Evolutionary conservation across 2,329 filamentous ascomycete species (phyloP), one percentile per base, ranked within the genome.

Genomic region (Eurotiales sp.): DNA sequence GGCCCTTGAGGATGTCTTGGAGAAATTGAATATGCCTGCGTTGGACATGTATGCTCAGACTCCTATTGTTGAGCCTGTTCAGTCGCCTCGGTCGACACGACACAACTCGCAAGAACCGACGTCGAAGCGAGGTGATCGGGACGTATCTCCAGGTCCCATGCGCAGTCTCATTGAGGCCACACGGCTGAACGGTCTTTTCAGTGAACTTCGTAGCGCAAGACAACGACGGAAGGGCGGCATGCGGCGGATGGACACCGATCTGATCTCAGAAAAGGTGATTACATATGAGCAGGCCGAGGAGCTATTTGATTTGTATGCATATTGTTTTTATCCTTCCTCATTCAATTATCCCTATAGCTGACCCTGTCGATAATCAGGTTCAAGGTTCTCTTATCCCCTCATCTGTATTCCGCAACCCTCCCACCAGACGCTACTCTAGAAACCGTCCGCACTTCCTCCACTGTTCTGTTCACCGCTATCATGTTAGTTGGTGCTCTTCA

Each of bases 401-500:
- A 42, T 42, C 21, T 42, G 2, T 42, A 25, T 15, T 42, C 40
- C 27, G 40, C 40, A 12, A 25, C 40, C 40, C 25, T 42, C 12
- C 40, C 40, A 14, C 40, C 40, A n/a, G 40, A 42, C 27, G 40
- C 40, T 66, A 69, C 67, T 0, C 60, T 78, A 0, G 64, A 69
- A 1, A 69, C 68, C n/a, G 59, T 80, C 4, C 72, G 78, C 4
- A 71, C 72, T 8, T 72, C 70, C 2, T 81, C 77, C 2, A 68
- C 75, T 0, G 66, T 79, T 0, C 61, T 81, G 4, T 74, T 77
- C 0, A 76, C 74, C 0, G 72, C 72, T 1, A 74, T 78, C 21
- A 71, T 78, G 3, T 75, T 77, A 0, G 77, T 81, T 0, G 73
- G 75, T 7, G 76, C 78, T 0, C 63, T 80, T 1, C 78, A 81